Base-by-base conservation (phyloP, 176 grass and related monocot genomes). In the Aegilops speltoides region DNA sequence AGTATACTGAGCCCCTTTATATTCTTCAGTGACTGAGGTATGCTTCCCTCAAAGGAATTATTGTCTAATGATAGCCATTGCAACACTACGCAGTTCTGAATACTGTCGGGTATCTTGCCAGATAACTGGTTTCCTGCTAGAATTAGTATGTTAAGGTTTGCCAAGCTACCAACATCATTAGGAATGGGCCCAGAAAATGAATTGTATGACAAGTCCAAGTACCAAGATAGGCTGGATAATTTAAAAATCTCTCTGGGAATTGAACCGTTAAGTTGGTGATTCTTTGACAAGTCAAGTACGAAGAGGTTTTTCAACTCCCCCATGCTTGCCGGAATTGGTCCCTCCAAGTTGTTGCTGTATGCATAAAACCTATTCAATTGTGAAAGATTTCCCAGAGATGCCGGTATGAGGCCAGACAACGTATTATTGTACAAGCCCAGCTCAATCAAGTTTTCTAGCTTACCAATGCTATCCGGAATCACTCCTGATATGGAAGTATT, bases 131-230 rank as follows among this genome's bases (percentile, higher is more conserved):
- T 76, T 76, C 73, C 73, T 19, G 73, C 46, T 50, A 76, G 73
- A 52, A 76, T 15, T 26, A 76, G 43, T 29, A 52, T 45, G 43
- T 76, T 76, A 28, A 76, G 43, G 24, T 76, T 76, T 29, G 73
- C 15, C 43, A 76, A 52, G 25, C 73, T 76, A 52, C 43, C 73
- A 76, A 76, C 73, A 52, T 76, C 73, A 19, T 29, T 0, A 52
- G 73, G 43, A 20, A 76, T 8, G 13, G 73, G 4, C 5, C 73
- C 73, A 76, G 73, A 76, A 52, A 76, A 46, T 0, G 73, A 50
- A 76, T 76, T 76, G 73, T 76, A 76, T 4, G 73, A 76, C 43
- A 76, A 76, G 4, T 76, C 73, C 43, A 76, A 52, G 73, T 76
- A 76, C 43, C 43, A 76, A 10, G 73, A 76, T 17, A 76, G 73